Conservation (phyloP, 306 rosid genomes). For the Vicia villosa region DNA sequence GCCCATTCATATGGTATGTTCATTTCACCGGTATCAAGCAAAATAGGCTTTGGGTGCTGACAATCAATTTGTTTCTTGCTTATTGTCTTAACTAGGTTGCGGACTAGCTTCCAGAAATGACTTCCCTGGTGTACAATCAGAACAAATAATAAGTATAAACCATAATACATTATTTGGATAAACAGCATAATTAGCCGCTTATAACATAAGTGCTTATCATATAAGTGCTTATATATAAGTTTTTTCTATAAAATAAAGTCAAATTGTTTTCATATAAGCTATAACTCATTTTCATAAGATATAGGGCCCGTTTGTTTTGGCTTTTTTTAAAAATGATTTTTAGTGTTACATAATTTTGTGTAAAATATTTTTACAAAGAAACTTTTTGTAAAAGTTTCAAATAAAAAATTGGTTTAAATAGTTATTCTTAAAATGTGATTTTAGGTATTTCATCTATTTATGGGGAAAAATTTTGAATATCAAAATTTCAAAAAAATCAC, state of each 20-base stretch:
- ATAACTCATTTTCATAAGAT: neutral
- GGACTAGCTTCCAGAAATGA: constrained; percentile 81
- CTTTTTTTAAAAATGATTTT: no score
- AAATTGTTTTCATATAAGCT: neutral
- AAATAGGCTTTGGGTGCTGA: constrained; percentile 86
- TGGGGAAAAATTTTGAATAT: no score
- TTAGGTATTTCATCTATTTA: no score
- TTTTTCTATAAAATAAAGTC: neutral
- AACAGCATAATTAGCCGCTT: neutral
- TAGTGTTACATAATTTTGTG: no score
- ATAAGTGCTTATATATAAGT: neutral
- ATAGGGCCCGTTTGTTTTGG: no score
- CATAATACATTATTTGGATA: constrained; percentile 8
- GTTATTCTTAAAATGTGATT: no score
- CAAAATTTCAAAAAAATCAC: no score
- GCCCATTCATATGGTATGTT: constrained; percentile 91
- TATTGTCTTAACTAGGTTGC: constrained; percentile 68
- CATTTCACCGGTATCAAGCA: constrained; percentile 97
- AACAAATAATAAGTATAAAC: constrained; percentile 37
- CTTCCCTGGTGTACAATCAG: constrained; percentile 63
- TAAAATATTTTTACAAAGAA: no score
- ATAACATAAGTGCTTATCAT: neutral
- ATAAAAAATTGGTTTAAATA: no score
- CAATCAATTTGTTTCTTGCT: constrained; percentile 71
- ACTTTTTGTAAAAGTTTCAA: no score